These are phyloP conservation scores for Solanum arcanum DNA, from an alignment of 257 asterid species.

Conservation along the genomic window DNA sequence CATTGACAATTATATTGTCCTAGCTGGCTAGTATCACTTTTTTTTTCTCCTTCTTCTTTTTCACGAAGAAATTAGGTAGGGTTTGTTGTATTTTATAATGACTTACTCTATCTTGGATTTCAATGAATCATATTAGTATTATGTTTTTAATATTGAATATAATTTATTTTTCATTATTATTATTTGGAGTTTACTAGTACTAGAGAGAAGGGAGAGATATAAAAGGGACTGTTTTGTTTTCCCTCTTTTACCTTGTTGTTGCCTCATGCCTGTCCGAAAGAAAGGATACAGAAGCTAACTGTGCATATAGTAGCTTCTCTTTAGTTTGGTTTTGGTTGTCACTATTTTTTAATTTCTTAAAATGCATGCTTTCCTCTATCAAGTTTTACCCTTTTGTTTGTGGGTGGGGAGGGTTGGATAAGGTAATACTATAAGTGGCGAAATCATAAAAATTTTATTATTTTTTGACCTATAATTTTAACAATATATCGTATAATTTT, in stretches of 20 bases:
- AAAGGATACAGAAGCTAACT: not conserved
- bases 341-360: not conserved
- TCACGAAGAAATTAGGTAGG: not conserved
- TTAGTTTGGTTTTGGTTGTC: not conserved
- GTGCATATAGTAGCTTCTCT: not conserved
- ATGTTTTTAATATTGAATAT: no score
- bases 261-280: not conserved
- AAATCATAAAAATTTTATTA: no score
- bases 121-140: not conserved
- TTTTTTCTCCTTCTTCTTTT: not conserved
- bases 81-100: not conserved
- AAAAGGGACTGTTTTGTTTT: not conserved
- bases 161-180: no score
- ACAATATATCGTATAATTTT: no score
- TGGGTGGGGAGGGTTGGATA: not conserved
- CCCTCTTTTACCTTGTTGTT: not conserved
- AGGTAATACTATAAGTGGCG: not conserved
- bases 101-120: not conserved
- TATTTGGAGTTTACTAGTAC: not conserved
- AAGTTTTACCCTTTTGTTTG: not conserved
- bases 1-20: no score
- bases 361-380: not conserved
- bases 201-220: not conserved
- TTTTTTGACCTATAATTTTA: no score
- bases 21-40: not conserved